Conservation (phyloP, 306 rosid genomes). For the Pterocarpus macrocarpus region DNA sequence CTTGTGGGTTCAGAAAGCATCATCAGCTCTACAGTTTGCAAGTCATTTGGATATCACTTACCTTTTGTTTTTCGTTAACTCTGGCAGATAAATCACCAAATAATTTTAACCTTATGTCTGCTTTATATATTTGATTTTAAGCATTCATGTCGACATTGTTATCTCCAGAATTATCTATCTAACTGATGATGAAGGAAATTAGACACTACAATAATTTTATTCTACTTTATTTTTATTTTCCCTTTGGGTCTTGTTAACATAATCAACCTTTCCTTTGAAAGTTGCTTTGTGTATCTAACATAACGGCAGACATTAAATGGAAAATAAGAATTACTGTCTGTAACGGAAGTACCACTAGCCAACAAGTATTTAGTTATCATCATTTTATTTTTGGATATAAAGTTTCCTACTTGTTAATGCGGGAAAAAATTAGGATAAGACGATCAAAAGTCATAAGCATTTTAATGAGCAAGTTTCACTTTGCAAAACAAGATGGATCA, state of each 20-base stretch:
- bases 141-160: too few relatives aligned
- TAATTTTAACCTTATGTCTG: constrained; percentile 8
- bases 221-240: neutral
- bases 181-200: neutral
- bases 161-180: too few relatives aligned
- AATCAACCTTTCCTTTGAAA: neutral
- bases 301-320: neutral
- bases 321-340: neutral
- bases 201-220: neutral
- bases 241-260: neutral
- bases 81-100: neutral
- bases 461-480: neutral
- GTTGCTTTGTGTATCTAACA: neutral
- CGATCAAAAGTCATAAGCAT: neutral
- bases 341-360: neutral
- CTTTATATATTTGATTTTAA: neutral
- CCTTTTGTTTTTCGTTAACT: neutral
- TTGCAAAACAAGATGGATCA: constrained; percentile 22
- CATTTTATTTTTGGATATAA: neutral
- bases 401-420: constrained; percentile 10
- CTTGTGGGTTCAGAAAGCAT: constrained; percentile 32
- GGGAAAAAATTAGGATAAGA: neutral
- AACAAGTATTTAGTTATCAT: neutral
- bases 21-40: neutral
- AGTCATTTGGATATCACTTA: neutral